Percentiles rank a stretch among this genome's conserved stretches.
phyloP scores from a whole-genome alignment of 257 asterid genomes.

The Scutellaria galericulata region DNA sequence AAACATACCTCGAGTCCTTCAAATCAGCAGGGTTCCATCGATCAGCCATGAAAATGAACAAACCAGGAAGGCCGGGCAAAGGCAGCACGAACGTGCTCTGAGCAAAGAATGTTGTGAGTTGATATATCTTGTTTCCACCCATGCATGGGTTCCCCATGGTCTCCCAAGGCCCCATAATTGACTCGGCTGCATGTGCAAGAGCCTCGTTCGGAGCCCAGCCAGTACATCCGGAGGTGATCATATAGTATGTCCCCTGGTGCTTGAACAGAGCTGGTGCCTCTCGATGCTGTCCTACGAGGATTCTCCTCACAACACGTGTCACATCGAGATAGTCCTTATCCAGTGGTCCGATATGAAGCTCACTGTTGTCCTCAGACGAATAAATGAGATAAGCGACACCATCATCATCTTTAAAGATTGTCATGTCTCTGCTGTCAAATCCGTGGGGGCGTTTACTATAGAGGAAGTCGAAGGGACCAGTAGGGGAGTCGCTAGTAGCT shows the following conservation, averaged over 20 bases:
- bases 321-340: slow-evolving; percentile 62
- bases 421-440: slow-evolving; percentile 95
- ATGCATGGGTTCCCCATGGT: slow-evolving; percentile 88
- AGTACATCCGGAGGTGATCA: slow-evolving; percentile 96
- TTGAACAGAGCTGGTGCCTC: slow-evolving; percentile 98
- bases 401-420: slow-evolving; percentile 87
- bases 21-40: slow-evolving; percentile 95
- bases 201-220: slow-evolving; percentile 99
- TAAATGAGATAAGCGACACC: slow-evolving; percentile 76
- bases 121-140: slow-evolving; percentile 79
- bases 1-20: slow-evolving; percentile 86
- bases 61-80: slow-evolving; percentile 62
- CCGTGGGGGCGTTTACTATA: slow-evolving; percentile 87
- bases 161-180: slow-evolving; percentile 97
- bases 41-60: slow-evolving; percentile 88
- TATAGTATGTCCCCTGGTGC: slow-evolving; percentile 80
- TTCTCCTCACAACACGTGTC: slow-evolving; percentile 51
- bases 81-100: slow-evolving; percentile 93
- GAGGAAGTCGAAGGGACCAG: slow-evolving; percentile 82
- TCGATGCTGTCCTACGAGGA: slow-evolving; percentile 82
- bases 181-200: slow-evolving; percentile 84
- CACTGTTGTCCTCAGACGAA: slow-evolving; percentile 90
- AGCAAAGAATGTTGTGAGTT: slow-evolving; percentile 72
- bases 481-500: slow-evolving; percentile 73
- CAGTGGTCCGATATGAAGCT: slow-evolving; percentile 86